Evolutionary conservation across 2,329 filamentous ascomycete genomes (phyloP), one percentile per base, ranked within the genome.

Genomic region (Ophiostoma australiae): DNA sequence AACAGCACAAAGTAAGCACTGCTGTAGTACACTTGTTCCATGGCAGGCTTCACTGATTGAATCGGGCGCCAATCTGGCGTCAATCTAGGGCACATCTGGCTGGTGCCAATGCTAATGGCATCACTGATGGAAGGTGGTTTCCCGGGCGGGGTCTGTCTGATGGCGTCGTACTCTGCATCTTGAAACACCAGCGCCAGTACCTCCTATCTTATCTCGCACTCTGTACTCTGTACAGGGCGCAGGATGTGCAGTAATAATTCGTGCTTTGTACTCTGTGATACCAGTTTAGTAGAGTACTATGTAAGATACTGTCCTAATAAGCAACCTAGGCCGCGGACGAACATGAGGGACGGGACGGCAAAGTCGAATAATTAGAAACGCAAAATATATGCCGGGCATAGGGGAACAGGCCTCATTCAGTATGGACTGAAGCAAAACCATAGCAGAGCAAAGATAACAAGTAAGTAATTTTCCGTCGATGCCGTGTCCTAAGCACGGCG

Each of bases 341-440:
- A 58, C 52, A 58, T 58, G 52, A 58, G 52, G 52, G 52, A 58
- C 52, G 52, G 52, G n/a, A 58, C 52, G 52, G 52, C 52, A 58
- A 58, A 58, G 52, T 58, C 23, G 52, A 58, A 58, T 58, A 58
- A 58, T 27, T 27, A 58, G 5, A 27, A 27, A 58, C 52, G 52
- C n/a, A 58, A 11, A 17, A 55, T 27, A 27, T 58, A 58, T 58
- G 52, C 52, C 52, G 13, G 52, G 17, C 52, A 58, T 58, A 58
- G 52, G 52, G 52, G 52, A 15, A 8, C 44, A 48, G 44, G 44
- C 13, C 39, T n/a, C 44, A 48, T 48, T 48, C 17, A 8, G 27
- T 31, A 31, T 31, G 17, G 4, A n/a, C 44, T n/a, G n/a, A 17
- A 48, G 11, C n/a, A n/a, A 58, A 23, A 58, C 6, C 35, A 55